Conservation (phyloP, 768 basidiomycete species). For the Udeniomyces megalosporus region DNA sequence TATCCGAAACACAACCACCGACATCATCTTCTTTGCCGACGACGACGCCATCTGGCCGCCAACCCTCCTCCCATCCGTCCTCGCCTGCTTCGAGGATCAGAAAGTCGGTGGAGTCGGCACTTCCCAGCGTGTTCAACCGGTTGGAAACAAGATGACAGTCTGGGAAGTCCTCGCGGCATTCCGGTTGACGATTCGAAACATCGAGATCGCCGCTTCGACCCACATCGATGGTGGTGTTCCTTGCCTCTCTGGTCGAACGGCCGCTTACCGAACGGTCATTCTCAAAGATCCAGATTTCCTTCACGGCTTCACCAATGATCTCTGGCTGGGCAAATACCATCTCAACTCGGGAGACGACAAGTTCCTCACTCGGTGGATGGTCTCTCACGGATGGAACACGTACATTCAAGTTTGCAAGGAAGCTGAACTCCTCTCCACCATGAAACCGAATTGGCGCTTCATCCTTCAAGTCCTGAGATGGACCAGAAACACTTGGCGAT, state of each 20-base stretch:
- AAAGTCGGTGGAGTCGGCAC: conserved; percentile 85
- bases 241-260: conserved; percentile 81
- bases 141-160: conserved; percentile 64
- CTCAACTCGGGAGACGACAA: conserved; percentile 73
- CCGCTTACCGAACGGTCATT: conserved; percentile 83
- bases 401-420: conserved; percentile 77
- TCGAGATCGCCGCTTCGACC: conserved; percentile 73
- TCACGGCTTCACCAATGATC: conserved; percentile 84
- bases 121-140: conserved; percentile 69
- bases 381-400: conserved; percentile 87
- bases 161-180: conserved; percentile 94
- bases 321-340: conserved; percentile 85
- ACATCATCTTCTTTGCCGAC: conserved; percentile 87
- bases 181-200: conserved; percentile 79
- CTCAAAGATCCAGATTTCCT: conserved; percentile 88
- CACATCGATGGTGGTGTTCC: conserved; percentile 88
- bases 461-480: conserved; percentile 82
- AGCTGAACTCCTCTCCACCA: conserved; percentile 69
- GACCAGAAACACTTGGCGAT: conserved; percentile 90
- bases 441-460: conserved; percentile 95
- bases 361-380: conserved; percentile 92
- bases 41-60: conserved; percentile 95
- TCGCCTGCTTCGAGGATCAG: conserved; percentile 90
- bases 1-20: conserved; percentile 74
- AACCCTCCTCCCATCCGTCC: conserved; percentile 68